A percentile compares a stretch with the other conserved stretches of the same genome.
Evolutionary conservation across 352 stramenopile genomes (phyloP).

Genomic region (Pythium scleroteichum): DNA sequence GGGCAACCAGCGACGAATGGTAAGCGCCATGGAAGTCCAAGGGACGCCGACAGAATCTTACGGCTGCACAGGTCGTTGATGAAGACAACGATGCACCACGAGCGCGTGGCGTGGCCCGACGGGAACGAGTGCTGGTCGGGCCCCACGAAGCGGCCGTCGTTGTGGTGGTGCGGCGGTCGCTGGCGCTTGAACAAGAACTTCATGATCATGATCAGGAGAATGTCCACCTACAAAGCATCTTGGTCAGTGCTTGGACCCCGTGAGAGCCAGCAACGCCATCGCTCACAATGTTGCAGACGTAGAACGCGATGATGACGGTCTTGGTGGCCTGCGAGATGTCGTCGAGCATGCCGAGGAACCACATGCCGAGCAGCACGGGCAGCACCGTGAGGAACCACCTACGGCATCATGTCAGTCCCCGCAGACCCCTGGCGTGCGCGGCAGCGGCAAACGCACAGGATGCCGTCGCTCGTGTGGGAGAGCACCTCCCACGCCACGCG

Average conservation of each 20-base stretch:
- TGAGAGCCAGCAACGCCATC: too few species aligned
- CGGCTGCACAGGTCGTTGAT: conserved; percentile 49
- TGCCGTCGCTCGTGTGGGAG: conserved; percentile 80
- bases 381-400: conserved; percentile 65
- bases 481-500: conserved; percentile 76
- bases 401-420: not conserved
- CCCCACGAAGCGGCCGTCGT: conserved; percentile 73
- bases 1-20: too few species aligned
- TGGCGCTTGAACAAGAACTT: conserved; percentile 75
- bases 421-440: too few species aligned
- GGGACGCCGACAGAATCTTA: conserved; percentile 26
- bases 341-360: conserved; percentile 34
- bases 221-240: conserved; percentile 47
- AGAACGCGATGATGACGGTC: conserved; percentile 40
- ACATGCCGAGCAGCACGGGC: conserved; percentile 40
- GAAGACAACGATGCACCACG: conserved; percentile 69
- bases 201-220: conserved; percentile 77
- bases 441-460: conserved; percentile 53
- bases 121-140: conserved; percentile 87
- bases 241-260: too few species aligned
- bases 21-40: too few species aligned
- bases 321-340: conserved; percentile 30
- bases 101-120: conserved; percentile 78
- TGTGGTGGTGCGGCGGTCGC: conserved; percentile 71
- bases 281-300: conserved; percentile 49